These are phyloP conservation scores for Chlamydomonas reinhardtii DNA, from an alignment of 163 green algal genomes.

Conservation along the genomic window DNA sequence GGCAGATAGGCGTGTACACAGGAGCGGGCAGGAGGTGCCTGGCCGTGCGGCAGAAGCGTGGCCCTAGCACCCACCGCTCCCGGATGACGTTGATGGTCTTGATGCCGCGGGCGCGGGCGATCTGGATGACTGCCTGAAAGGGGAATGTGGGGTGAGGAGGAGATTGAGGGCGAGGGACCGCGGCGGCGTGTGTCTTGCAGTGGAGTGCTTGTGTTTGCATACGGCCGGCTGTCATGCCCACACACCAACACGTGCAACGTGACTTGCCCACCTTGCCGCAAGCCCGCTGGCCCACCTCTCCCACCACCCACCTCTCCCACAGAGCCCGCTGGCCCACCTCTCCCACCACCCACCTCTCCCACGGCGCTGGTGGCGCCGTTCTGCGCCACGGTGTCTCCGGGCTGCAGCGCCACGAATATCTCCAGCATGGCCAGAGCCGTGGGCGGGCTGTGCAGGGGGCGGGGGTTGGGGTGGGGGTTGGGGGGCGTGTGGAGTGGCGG, in stretches of 20 bases:
- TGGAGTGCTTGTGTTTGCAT: no score
- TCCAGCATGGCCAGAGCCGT: constrained; percentile 89
- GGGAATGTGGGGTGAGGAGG: background rate
- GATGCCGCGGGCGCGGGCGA: constrained; percentile 76
- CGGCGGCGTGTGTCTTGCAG: no score
- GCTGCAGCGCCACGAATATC: constrained; percentile 81
- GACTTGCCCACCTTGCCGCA: no score
- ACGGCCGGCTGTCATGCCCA: no score
- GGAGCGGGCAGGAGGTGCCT: background rate
- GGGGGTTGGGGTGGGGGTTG: background rate
- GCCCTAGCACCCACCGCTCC: constrained; percentile 72
- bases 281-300: no score
- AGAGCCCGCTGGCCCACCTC: no score
- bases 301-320: no score
- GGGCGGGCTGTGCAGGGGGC: constrained; percentile 74
- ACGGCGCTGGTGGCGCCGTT: constrained; percentile 90
- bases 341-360: constrained; percentile 73
- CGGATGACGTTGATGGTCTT: constrained; percentile 91
- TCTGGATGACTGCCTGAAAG: constrained; percentile 85
- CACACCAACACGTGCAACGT: no score
- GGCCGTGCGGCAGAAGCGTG: no score
- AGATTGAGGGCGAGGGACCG: no score
- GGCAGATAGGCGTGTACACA: background rate
- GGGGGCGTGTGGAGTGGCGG: no score
- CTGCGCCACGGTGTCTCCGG: constrained; percentile 89